phyloP scores from a whole-genome alignment of 2,329 filamentous ascomycete genomes.

The Fusarium sp. region DNA sequence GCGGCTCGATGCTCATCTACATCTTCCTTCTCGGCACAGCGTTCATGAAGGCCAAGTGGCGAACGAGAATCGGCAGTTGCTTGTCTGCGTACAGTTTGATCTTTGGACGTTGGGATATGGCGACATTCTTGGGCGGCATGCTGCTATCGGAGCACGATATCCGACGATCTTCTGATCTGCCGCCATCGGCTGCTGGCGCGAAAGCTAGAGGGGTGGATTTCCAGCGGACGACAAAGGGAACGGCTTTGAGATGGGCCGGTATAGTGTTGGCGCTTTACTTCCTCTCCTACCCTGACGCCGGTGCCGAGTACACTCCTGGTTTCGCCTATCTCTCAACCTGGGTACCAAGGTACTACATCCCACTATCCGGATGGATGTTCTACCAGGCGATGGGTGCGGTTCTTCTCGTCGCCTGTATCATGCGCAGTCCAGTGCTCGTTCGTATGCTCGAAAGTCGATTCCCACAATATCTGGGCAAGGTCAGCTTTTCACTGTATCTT shows the following conservation, averaged over 20 bases:
- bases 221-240: conserved; percentile 21
- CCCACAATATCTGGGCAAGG: conserved; percentile 53
- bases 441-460: conserved; percentile 46
- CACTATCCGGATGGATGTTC: conserved; percentile 54
- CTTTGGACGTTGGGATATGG: conserved; percentile 55
- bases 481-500: conserved; percentile 57
- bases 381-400: conserved; percentile 54
- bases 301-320: conserved; percentile 53
- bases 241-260: conserved; percentile 43
- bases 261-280: conserved; percentile 52
- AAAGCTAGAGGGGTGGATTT: conserved; percentile 10
- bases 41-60: conserved; percentile 50
- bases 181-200: conserved; percentile 26
- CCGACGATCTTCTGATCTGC: conserved; percentile 34
- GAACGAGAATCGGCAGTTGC: conserved; percentile 45
- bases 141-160: conserved; percentile 54
- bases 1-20: conserved; percentile 56
- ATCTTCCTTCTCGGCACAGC: conserved; percentile 54
- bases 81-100: conserved; percentile 50
- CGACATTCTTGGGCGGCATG: conserved; percentile 53
- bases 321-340: conserved; percentile 50
- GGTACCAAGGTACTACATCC: conserved; percentile 52
- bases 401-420: conserved; percentile 50
- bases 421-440: conserved; percentile 48
- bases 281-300: conserved; percentile 54